Conservation (phyloP, 2,329 filamentous ascomycete species). For the Aspergillus flavus region DNA sequence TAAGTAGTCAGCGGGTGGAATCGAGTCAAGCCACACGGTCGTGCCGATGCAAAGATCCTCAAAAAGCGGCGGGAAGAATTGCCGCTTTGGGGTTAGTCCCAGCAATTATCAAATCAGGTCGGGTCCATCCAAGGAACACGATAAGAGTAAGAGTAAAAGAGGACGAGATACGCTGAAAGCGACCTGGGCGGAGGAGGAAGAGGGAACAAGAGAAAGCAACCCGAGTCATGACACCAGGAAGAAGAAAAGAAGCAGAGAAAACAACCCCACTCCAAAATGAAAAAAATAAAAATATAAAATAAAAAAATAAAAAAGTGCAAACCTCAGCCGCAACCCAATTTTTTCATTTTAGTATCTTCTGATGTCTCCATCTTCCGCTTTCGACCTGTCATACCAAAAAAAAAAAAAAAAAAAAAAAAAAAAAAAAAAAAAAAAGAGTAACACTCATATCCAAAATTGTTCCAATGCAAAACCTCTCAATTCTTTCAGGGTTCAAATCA, state of each 20-base stretch:
- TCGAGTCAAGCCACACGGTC: constrained; percentile 1
- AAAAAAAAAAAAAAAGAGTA: background rate
- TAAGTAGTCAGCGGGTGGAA: background rate
- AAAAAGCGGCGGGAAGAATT: background rate
- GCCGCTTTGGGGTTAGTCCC: background rate
- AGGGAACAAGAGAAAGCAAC: too few species aligned
- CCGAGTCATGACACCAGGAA: background rate
- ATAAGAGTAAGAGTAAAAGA: background rate
- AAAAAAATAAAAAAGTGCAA: background rate
- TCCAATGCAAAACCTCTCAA: background rate
- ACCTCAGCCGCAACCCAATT: background rate
- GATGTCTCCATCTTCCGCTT: background rate
- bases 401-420: background rate
- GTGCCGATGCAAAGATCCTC: background rate
- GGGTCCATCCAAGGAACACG: background rate
- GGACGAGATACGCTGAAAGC: background rate
- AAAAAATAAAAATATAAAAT: background rate
- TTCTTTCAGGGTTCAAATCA: too few species aligned
- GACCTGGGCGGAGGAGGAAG: background rate
- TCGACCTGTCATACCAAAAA: constrained; percentile 3
- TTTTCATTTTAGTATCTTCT: background rate
- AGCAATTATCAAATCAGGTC: background rate
- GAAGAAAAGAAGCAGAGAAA: background rate
- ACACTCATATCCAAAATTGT: background rate
- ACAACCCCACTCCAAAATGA: background rate